Evolutionary conservation across 441 rosid genomes (phyloP).

Genomic region (Gossypium laxum): DNA sequence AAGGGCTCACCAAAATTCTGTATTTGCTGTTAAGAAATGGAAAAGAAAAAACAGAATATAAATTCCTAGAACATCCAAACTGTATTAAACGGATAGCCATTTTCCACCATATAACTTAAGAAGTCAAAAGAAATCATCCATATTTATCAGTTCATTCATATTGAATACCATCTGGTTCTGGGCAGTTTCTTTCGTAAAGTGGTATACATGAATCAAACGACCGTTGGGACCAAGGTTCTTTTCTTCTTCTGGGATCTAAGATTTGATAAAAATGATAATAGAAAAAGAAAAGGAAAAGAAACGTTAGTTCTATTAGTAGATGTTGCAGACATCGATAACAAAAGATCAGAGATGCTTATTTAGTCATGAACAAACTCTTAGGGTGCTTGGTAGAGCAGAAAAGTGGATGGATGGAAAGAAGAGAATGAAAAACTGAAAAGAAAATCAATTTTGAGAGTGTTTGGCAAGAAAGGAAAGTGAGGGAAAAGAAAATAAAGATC

Average conservation of each 20-base stretch:
- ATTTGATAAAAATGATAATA: conserved; percentile 1
- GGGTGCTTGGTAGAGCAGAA: too few species aligned
- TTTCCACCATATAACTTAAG: neutral
- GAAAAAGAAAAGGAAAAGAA: neutral
- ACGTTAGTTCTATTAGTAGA: neutral
- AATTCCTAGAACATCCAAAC: conserved; percentile 1
- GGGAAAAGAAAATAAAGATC: too few species aligned
- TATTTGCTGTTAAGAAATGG: conserved; percentile 48
- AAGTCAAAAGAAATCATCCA: conserved; percentile 6
- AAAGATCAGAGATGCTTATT: neutral
- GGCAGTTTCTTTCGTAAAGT: conserved; percentile 65
- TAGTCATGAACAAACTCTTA: neutral
- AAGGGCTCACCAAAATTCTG: conserved; percentile 95
- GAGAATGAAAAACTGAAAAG: neutral
- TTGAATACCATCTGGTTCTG: conserved; percentile 62
- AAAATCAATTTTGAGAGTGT: neutral
- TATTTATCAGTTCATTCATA: conserved; percentile 8
- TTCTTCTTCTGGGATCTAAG: conserved; percentile 89
- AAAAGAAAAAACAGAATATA: conserved; percentile 1
- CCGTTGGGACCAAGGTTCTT: conserved; percentile 71
- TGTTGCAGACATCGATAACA: neutral
- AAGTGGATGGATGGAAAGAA: too few species aligned
- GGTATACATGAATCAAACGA: conserved; percentile 87
- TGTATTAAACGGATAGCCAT: neutral
- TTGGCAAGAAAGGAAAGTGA: too few species aligned